Evolutionary conservation across 495 filamentous ascomycete genomes (phyloP).

Genomic region (Neurospora sp.): DNA sequence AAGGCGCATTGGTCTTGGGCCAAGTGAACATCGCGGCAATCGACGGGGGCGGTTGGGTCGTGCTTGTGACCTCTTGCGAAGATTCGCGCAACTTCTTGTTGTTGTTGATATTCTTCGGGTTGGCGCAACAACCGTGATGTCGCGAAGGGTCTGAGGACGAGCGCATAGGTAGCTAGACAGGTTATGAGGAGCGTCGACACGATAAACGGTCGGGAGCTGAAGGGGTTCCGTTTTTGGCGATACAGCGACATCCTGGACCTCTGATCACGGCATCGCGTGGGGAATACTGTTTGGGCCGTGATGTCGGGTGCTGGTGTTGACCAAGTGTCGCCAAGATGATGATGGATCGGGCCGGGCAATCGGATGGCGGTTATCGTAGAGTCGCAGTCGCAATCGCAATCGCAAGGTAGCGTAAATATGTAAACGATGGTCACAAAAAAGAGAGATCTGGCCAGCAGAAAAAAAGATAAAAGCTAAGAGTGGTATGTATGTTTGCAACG

Average conservation of each 20-base stretch:
- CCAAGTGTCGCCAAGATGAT: background rate
- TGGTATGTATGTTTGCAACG: background rate
- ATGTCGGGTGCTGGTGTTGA: background rate
- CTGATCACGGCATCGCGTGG: conserved; percentile 5
- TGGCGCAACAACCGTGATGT: conserved; percentile 5
- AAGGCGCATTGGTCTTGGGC: conserved; percentile 79
- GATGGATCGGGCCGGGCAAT: background rate
- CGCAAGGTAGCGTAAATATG: background rate
- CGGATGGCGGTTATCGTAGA: background rate
- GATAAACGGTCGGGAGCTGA: conserved; percentile 30
- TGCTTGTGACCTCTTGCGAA: background rate
- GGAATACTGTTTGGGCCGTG: background rate
- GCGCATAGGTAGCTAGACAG: conserved; percentile 24
- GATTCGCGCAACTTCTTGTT: background rate
- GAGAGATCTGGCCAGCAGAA: background rate
- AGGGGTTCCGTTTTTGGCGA: conserved; percentile 11
- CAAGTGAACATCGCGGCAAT: conserved; percentile 76
- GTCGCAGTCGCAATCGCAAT: background rate
- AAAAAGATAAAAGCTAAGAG: background rate
- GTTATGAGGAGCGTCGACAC: conserved; percentile 25
- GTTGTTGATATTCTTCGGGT: background rate
- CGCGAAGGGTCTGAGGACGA: conserved; percentile 9
- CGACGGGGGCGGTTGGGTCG: conserved; percentile 13
- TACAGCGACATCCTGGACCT: conserved; percentile 11
- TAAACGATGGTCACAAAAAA: background rate